Percentiles rank a stretch among this genome's conserved stretches.
phyloP scores from a whole-genome alignment of 768 basidiomycete genomes.

The Leccinum sublutescens region DNA sequence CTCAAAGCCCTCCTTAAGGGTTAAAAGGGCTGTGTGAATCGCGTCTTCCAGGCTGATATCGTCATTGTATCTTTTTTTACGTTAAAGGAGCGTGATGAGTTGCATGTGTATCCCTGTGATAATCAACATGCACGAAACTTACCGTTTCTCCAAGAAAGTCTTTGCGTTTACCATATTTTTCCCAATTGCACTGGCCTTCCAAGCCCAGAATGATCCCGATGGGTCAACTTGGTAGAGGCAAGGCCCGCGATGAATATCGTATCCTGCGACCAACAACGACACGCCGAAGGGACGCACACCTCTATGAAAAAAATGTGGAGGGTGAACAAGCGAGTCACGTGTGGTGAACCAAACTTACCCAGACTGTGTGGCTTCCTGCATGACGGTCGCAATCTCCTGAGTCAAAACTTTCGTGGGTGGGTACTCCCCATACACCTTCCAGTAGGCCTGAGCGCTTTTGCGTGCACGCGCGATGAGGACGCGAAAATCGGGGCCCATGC shows the following conservation, averaged over 20 bases:
- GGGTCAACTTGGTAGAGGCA: slow-evolving; percentile 99
- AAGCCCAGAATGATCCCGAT: slow-evolving; percentile 99
- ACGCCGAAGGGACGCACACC: slow-evolving; percentile 99
- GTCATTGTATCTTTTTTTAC: slow-evolving; percentile 91
- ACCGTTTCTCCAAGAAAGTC: slow-evolving; percentile 99
- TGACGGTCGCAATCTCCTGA: slow-evolving; percentile 95
- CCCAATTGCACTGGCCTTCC: slow-evolving; percentile 99
- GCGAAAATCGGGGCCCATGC: slow-evolving; percentile 99
- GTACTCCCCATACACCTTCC: slow-evolving; percentile 99
- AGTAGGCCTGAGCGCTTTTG: slow-evolving; percentile 98
- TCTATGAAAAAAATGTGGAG: slow-evolving; percentile 50
- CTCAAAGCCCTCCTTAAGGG: slow-evolving; percentile 98
- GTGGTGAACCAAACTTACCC: slow-evolving; percentile 58
- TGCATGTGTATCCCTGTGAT: slow-evolving; percentile 17
- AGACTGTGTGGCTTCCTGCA: slow-evolving; percentile 99
- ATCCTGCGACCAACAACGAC: slow-evolving; percentile 94
- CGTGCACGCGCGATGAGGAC: slow-evolving; percentile 91
- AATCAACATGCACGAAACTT: slow-evolving; percentile 34
- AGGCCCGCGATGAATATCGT: slow-evolving; percentile 92
- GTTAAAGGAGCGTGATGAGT: slow-evolving; percentile 17
- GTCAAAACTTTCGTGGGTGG: slow-evolving; percentile 95
- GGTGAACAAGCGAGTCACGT: slow-evolving; percentile 27
- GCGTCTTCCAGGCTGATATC: slow-evolving; percentile 98
- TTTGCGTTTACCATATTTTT: slow-evolving; percentile 99
- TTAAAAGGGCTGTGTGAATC: slow-evolving; percentile 96